Evolutionary conservation across 768 basidiomycete genomes (phyloP).

Genomic region (Tremella yokohamensis): DNA sequence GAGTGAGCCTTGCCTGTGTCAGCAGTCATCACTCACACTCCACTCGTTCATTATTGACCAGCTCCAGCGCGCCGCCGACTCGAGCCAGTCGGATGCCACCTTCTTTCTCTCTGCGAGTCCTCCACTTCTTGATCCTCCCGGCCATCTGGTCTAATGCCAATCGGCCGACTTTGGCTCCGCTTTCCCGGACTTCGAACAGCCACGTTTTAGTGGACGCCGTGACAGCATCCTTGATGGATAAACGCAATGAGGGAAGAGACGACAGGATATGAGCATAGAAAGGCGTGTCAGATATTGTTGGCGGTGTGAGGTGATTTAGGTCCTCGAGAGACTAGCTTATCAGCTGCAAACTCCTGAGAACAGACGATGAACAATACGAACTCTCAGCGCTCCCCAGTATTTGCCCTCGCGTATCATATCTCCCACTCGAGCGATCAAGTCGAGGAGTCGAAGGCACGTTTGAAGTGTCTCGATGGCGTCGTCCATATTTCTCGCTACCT

Average conservation of each 20-base stretch:
- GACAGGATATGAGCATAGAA: constrained; percentile 88
- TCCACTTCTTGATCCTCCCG: constrained; percentile 73
- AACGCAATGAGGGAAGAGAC: constrained; percentile 82
- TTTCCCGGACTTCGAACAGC: constrained; percentile 89
- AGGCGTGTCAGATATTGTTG: constrained; percentile 83
- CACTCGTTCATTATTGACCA: constrained; percentile 86
- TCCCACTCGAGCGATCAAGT: constrained; percentile 85
- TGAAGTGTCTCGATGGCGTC: constrained; percentile 95
- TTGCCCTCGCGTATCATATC: constrained; percentile 89
- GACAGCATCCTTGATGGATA: constrained; percentile 86
- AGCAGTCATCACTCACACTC: constrained; percentile 65
- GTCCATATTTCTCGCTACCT: constrained; percentile 89
- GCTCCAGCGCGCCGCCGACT: constrained; percentile 87
- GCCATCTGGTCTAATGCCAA: constrained; percentile 91
- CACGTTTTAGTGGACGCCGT: constrained; percentile 94
- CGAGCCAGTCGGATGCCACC: constrained; percentile 68
- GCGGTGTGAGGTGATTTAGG: constrained; percentile 82
- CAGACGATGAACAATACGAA: constrained; percentile 55
- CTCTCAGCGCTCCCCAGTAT: constrained; percentile 94
- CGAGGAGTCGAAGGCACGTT: constrained; percentile 83
- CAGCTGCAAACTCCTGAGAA: not conserved
- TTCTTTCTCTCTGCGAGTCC: constrained; percentile 76
- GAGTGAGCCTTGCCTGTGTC: not conserved
- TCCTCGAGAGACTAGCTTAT: constrained; percentile 79
- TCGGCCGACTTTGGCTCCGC: constrained; percentile 76